Evolutionary conservation across 1,284 basidiomycete genomes (phyloP), one percentile per base, ranked within the genome.

Genomic region (Earliella scabrosa): DNA sequence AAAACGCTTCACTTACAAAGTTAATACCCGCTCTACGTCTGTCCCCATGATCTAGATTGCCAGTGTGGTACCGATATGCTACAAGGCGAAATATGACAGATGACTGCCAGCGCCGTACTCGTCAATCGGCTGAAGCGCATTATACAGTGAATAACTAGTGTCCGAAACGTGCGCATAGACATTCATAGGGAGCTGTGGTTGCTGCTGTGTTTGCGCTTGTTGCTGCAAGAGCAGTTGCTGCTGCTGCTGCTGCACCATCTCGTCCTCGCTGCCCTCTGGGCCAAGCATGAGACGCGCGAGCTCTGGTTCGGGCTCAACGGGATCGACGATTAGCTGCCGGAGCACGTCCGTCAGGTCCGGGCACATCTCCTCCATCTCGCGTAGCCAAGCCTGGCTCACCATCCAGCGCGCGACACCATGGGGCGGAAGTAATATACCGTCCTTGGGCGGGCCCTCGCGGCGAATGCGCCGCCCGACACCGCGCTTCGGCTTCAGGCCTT

Each of bases 341-440:
- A 87, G 46, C 43, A 71, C 60, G 14, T 72, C 71, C 10, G 71
- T 65, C 2, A 86, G 65, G 62, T 85, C 85, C 3, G 77, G 77
- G 20, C 81, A 78, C 32, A 70, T 69, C 2, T 49, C 55, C 55
- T 73, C 71, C 47, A 78, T 71, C 46, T 68, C 66, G 34, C 70
- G 68, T 46, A 84, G 58, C 88, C 88, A 90, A 21, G 77, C 71
- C 63, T 77, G 78, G 69, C 87, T 90, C 59, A 90, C 74, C 89
- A 91, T 91, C 88, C 88, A 90, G n/a, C 75, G 73, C 4, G 81
- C 76, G 6, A 86, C 75, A 2, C 85, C 85, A 57, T 77, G 75
- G 0, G 89, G 88, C 6, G 89, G 89, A 4, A 87, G 70, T 21
- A 75, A 63, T 9, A 83, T 69, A 2, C 77, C 81, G n/a, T 86